phyloP scores from a whole-genome alignment of 2,329 filamentous ascomycete genomes.

The Microsporum ferrugineum region DNA sequence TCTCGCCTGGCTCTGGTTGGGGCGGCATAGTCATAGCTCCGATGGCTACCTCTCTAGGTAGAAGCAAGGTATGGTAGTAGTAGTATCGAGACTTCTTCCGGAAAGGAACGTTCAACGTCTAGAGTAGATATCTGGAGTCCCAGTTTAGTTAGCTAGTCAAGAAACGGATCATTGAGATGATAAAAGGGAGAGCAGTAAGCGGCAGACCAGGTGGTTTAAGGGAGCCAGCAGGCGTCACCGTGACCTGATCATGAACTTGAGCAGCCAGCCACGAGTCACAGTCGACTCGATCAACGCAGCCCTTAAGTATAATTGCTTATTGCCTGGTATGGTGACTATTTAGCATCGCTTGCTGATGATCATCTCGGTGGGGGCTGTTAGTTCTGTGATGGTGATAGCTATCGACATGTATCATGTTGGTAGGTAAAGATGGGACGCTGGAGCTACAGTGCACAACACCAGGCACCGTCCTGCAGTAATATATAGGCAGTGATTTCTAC shows the following conservation, averaged over 20 bases:
- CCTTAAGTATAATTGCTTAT: not conserved
- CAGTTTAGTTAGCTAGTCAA: not conserved
- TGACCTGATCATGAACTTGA: not conserved
- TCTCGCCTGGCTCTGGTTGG: constrained; percentile 2
- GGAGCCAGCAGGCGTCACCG: not conserved
- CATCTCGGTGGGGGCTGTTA: not conserved
- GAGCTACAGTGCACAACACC: not conserved
- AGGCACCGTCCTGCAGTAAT: not conserved
- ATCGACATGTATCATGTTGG: not conserved
- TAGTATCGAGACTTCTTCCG: not conserved
- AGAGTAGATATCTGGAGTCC: not conserved
- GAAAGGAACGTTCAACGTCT: not conserved
- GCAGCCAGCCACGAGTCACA: not conserved
- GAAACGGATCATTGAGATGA: not conserved
- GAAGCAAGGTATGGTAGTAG: not conserved
- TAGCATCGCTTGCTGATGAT: not conserved
- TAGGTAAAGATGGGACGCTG: not conserved
- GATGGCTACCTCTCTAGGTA: not conserved
- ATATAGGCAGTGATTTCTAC: not conserved
- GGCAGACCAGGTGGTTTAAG: not conserved
- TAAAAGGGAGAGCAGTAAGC: not conserved
- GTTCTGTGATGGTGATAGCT: not conserved
- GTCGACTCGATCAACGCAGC: not conserved
- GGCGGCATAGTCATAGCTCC: not conserved
- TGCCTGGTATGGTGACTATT: not conserved